A percentile compares a stretch with the other conserved stretches of the same genome.
Evolutionary conservation across 1,284 basidiomycete species (phyloP).

Genomic region (Austropuccinia psidii): DNA sequence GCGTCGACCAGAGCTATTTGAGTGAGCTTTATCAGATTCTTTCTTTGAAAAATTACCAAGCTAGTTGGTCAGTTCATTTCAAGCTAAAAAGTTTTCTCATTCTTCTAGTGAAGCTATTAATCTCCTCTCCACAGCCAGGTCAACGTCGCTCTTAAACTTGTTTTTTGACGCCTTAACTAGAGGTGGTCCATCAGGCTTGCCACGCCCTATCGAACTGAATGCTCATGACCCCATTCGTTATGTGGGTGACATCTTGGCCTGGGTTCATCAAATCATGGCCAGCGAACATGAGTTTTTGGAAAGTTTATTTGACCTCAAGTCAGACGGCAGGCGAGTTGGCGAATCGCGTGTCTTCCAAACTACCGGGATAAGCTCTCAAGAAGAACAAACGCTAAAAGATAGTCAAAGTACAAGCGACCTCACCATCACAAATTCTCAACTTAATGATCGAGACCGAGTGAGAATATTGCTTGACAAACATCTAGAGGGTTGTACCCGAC

Average conservation of each 20-base stretch:
- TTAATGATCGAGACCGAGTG: slow-evolving; percentile 72
- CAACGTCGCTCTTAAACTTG: slow-evolving; percentile 64
- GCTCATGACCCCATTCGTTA: slow-evolving; percentile 95
- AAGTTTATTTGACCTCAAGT: slow-evolving; percentile 64
- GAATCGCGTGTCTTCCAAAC: slow-evolving; percentile 50
- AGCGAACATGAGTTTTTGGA: slow-evolving; percentile 89
- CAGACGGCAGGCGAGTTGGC: slow-evolving; percentile 66
- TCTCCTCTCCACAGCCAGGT: slow-evolving; percentile 70
- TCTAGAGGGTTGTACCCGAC: slow-evolving; percentile 57
- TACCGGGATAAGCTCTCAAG: neutral
- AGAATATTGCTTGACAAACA: slow-evolving; percentile 71
- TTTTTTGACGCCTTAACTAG: slow-evolving; percentile 83
- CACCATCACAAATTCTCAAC: slow-evolving; percentile 40
- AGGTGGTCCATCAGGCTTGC: slow-evolving; percentile 76
- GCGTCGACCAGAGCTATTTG: slow-evolving; percentile 66
- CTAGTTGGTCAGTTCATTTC: neutral
- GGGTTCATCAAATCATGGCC: slow-evolving; percentile 94
- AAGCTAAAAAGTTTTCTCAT: neutral
- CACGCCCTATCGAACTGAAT: slow-evolving; percentile 90
- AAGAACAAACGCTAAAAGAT: slow-evolving; percentile 29
- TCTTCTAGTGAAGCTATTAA: slow-evolving; percentile 63
- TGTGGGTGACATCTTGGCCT: slow-evolving; percentile 95
- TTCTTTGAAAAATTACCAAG: neutral
- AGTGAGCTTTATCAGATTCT: slow-evolving; percentile 52
- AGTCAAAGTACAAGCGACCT: slow-evolving; percentile 51